Evolutionary conservation across 202 grass and related monocot species (phyloP), one percentile per base, ranked within the genome.

Genomic region (Setaria italica): DNA sequence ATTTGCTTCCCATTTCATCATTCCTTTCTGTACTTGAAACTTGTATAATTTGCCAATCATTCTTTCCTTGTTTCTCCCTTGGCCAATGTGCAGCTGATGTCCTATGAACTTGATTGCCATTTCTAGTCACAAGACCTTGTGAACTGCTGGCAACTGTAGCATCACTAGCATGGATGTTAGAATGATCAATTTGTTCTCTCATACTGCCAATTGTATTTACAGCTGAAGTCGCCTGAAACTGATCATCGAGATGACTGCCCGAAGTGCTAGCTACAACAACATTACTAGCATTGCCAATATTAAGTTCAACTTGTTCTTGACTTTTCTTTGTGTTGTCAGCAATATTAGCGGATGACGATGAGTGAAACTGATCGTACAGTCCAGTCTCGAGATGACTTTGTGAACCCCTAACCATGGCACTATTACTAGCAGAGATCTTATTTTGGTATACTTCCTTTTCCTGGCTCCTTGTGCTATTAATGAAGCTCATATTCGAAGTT

Each of bases 371-470:
- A 84, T 45, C 80, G 77, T 84, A 77, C 45, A 86, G 0, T 84
- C 62, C 76, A 79, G 79, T 75, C 51, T 86, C 69, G 9, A 55
- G 49, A 77, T 73, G n/a, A 75, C 79, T 80, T 17, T 69, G 48
- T 68, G 74, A 80, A 59, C 17, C 78, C 43, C 67, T 84, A 63
- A 76, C 2, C 55, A 67, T 83, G 17, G 63, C 21, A 63, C 14
- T 86, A 77, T 84, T 88, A 43, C 62, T 85, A 82, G 21, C 51
- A 70, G 53, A 43, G 62, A 89, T 35, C 35, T 68, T 87, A 47
- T 86, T 83, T 68, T 76, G 64, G 63, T 76, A 50, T 53, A 68
- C 54, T 64, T 85, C 63, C 48, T 87, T 58, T 76, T 84, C 34
- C 63, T 87, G 45, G 25, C 1, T 59, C 35, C 19, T 76, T 76